Evolutionary conservation across 2,329 filamentous ascomycete genomes (phyloP), one percentile per base, ranked within the genome.

Genomic region (Arthroderma sp.): DNA sequence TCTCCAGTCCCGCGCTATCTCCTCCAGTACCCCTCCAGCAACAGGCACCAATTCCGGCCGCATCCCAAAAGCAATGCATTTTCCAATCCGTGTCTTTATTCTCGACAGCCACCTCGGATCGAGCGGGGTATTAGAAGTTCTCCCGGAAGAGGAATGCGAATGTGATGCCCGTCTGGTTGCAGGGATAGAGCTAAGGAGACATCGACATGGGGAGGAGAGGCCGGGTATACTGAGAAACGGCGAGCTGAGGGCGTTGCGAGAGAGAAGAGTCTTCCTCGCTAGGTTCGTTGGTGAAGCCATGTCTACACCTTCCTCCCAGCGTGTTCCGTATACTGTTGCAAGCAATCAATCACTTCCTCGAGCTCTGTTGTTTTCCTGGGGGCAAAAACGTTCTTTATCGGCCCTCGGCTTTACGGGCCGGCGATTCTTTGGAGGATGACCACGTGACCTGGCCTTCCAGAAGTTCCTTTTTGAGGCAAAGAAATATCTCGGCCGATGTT

Each of bases 11-110:
- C 67, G 70, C 1, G 81, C 77, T 21, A 91, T 68, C 39, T 80
- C 76, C 49, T 76, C 72, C 23, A 88, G 66, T n/a, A 91, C 77
- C 1, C 66, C 66, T 0, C 79, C 81, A 0, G 84, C 85, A 54
- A 80, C 77, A 5, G 71, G 63, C 2, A 81, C 73, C 66, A 90
- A 86, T 31, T 69, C 65, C 1, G 72, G 70, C n/a, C 74, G 73
- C 63, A 88, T 77, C 2, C 88, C 88, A 66, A 89, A 91, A 61
- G 79, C 80, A 62, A 91, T 81, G 68, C 88, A 91, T 71, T 83
- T 84, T 1, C 87, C 87, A 28, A 91, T 74, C 17, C 87, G 79
- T 13, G 74, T 66, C 66, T 83, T 85, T 43, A 85, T 79, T 59
- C 85, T 80, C 3, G 82, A 80, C 37, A 90, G 80, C 87, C 87